These are phyloP conservation scores for Stellera chamaejasme DNA, from an alignment of 345 rosid genomes.

Conservation along the genomic window DNA sequence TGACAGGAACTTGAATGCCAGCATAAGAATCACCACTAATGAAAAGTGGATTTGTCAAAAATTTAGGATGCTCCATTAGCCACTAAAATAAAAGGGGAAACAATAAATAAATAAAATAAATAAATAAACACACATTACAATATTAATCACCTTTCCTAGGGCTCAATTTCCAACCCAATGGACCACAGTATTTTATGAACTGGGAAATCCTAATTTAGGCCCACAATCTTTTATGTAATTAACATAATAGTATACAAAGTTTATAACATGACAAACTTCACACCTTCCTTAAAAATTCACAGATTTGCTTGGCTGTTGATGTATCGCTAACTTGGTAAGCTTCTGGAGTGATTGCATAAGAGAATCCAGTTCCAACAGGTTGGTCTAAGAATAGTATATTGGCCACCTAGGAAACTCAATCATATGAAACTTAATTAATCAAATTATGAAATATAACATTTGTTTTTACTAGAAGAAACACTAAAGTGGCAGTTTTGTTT, in stretches of 20 bases:
- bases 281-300: slow-evolving; percentile 11
- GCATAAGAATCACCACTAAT: slow-evolving; percentile 14
- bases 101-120: not conserved
- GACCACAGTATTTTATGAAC: not conserved
- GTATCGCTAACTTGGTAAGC: slow-evolving; percentile 5
- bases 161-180: not conserved
- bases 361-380: slow-evolving; percentile 13
- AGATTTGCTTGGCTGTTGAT: not conserved
- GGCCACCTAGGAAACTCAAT: slow-evolving; percentile 7
- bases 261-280: no score
- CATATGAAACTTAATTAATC: not conserved
- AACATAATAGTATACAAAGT: not conserved
- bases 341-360: slow-evolving; percentile 5
- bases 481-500: not conserved
- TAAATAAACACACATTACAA: no score
- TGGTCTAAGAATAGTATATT: slow-evolving; percentile 13
- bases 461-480: not conserved
- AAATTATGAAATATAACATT: not conserved
- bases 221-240: not conserved
- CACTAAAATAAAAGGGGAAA: slow-evolving; percentile 1
- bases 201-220: not conserved
- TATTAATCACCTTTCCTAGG: not conserved
- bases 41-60: slow-evolving; percentile 3
- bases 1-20: slow-evolving; percentile 11
- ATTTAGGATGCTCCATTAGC: slow-evolving; percentile 10